phyloP scores from a whole-genome alignment of 2,329 filamentous ascomycete species.

The Sclerotinia spermophila region DNA sequence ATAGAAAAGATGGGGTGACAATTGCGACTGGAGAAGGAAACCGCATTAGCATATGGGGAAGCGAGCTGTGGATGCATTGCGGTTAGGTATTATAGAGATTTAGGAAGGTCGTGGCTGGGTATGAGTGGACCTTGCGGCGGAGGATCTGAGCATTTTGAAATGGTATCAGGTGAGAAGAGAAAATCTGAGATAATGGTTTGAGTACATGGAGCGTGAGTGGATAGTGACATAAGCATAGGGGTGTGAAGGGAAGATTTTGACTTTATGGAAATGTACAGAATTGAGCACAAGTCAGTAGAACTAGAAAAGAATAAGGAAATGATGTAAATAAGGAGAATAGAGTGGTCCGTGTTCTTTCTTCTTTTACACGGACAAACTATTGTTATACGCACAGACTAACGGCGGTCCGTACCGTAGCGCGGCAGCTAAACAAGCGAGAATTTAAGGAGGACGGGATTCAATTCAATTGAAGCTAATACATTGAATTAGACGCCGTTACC shows the following conservation, averaged over 20 bases:
- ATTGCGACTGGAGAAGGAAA: neutral
- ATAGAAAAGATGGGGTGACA: neutral
- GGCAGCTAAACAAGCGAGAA: constrained; percentile 16
- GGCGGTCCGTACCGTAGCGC: constrained; percentile 9
- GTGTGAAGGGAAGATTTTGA: neutral
- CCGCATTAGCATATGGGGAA: neutral
- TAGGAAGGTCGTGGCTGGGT: neutral
- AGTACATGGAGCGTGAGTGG: neutral
- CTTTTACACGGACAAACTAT: neutral
- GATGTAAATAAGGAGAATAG: neutral
- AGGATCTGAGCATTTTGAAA: neutral
- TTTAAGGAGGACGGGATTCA: constrained; percentile 11
- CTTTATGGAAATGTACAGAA: neutral
- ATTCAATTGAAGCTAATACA: neutral
- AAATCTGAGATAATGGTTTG: neutral
- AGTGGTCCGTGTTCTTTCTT: neutral
- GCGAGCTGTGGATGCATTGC: neutral
- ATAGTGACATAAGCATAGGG: neutral
- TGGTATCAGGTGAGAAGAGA: neutral
- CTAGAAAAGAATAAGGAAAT: neutral
- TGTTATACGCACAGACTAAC: constrained; percentile 12
- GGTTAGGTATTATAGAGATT: neutral
- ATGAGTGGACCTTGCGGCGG: constrained; percentile 1
- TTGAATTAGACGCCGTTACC: neutral
- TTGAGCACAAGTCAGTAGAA: neutral